Base-by-base conservation (phyloP, 305 asterid genomes). In the Coffea humblotiana region DNA sequence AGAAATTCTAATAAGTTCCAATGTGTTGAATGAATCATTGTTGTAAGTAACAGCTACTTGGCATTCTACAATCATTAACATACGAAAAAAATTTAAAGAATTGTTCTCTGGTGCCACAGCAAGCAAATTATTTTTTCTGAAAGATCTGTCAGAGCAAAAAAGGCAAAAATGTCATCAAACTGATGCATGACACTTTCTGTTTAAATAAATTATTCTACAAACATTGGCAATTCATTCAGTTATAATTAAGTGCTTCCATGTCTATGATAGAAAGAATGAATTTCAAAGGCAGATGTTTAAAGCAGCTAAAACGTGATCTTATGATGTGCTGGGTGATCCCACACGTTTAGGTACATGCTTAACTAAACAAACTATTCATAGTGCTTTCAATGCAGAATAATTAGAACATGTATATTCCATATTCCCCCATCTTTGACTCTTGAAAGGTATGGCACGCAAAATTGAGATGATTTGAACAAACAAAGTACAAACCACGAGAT, bases 1-100 rank as follows among this genome's bases (percentile, higher is more conserved):
- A 21, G 67, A 29, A n/a, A 67, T 35, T 40, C 43, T 78, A 82
- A 85, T 72, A 52, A 64, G 7, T 25, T 25, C 71, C 82, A 76
- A 43, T 75, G n/a, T 77, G n/a, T 63, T 58, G 47, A 37, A 80
- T 18, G 37, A 21, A 21, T 25, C 60, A 65, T 63, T 18, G 18
- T 63, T 56, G 21, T 40, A 52, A 15, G 58, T 25, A 25, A 56
- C 21, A 47, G 10, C 27, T 4, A 43, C 8, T 8, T 40, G 2
- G 27, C 3, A 58, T 18, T 3, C 1, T 15, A 54, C 60, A 54
- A 14, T 60, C 25, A 60, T 15, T 68, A 37, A 0, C 7, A 15
- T 0, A 32, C 8, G 11, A 8, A 63, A 8, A 63, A 1, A 63
- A 13, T 10, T 60, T 48, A 2, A 19, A 19, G 7, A 49, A 72